phyloP scores from a whole-genome alignment of 495 filamentous ascomycete species.

The Amphirosellinia nigrospora region DNA sequence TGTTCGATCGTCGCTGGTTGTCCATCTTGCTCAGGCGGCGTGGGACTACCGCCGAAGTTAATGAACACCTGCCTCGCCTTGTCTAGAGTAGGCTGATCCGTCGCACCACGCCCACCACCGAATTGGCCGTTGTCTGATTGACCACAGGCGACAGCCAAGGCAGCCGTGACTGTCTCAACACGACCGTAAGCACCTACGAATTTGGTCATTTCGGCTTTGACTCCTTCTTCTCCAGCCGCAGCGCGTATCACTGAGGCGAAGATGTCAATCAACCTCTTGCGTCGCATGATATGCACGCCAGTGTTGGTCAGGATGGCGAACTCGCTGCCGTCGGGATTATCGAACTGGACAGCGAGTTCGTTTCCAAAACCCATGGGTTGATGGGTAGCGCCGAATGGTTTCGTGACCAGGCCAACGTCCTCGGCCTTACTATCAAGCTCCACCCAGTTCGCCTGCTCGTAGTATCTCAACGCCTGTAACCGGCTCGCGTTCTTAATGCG shows the following conservation, averaged over 20 bases:
- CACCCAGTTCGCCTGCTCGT: conserved; percentile 79
- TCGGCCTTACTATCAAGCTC: conserved; percentile 71
- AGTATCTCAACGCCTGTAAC: conserved; percentile 58
- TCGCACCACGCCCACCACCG: conserved; percentile 67
- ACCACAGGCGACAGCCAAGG: conserved; percentile 94
- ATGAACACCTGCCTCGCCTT: conserved; percentile 86
- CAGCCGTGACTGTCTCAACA: conserved; percentile 84
- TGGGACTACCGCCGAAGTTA: conserved; percentile 83
- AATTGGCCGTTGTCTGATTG: conserved; percentile 78
- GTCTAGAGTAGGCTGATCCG: conserved; percentile 83
- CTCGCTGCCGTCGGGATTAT: conserved; percentile 73
- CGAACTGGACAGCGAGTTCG: conserved; percentile 92
- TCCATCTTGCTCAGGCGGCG: conserved; percentile 76
- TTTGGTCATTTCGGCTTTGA: conserved; percentile 78
- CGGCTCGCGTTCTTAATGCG: conserved; percentile 66
- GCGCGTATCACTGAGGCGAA: conserved; percentile 80
- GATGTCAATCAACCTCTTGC: conserved; percentile 87
- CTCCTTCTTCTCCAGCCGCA: conserved; percentile 76
- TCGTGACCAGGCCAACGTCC: conserved; percentile 76
- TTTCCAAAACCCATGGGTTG: conserved; percentile 88
- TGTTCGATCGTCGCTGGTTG: conserved; percentile 68
- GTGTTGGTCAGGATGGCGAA: conserved; percentile 89
- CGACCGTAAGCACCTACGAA: conserved; percentile 86
- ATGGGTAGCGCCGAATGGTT: conserved; percentile 68
- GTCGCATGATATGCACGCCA: conserved; percentile 82